Evolutionary conservation across 257 asterid species (phyloP).

Genomic region (Forsythia viridissima): DNA sequence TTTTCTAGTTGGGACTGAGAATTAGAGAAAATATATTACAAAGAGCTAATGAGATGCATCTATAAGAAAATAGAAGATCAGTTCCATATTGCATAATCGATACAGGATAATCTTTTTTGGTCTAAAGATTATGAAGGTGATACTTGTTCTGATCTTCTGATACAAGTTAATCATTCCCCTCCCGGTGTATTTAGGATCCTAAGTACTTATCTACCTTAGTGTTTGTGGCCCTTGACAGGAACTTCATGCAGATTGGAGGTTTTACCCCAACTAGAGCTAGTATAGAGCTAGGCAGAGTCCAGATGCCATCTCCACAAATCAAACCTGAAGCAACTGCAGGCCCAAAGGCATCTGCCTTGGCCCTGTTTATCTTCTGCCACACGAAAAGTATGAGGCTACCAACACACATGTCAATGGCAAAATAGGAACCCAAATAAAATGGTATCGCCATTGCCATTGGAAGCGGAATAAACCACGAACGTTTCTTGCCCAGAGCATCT

Average conservation of each 20-base stretch:
- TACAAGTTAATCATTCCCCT: no score
- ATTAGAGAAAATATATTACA: not conserved
- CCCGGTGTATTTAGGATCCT: not conserved
- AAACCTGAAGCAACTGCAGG: slow-evolving; percentile 72
- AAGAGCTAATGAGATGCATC: not conserved
- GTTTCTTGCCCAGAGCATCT: slow-evolving; percentile 45
- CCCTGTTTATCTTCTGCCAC: slow-evolving; percentile 54
- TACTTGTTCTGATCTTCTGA: no score
- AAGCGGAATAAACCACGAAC: slow-evolving; percentile 51
- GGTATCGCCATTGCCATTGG: slow-evolving; percentile 86
- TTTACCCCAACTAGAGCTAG: slow-evolving; percentile 54
- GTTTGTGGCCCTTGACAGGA: slow-evolving; percentile 49
- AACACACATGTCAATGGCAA: slow-evolving; percentile 66
- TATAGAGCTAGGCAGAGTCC: slow-evolving; percentile 61
- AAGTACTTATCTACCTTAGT: slow-evolving; percentile 33
- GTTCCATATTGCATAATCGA: not conserved
- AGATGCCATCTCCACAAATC: slow-evolving; percentile 72
- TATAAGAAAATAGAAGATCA: not conserved
- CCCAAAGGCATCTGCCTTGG: slow-evolving; percentile 55
- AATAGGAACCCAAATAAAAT: slow-evolving; percentile 52
- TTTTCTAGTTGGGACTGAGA: not conserved
- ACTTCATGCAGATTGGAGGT: slow-evolving; percentile 80
- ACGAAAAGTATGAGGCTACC: slow-evolving; percentile 58
- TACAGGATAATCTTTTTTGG: not conserved
- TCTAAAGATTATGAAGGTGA: no score